Base-by-base conservation (phyloP, 192 early-diverging fungal species). In the Physocladia obscura region DNA sequence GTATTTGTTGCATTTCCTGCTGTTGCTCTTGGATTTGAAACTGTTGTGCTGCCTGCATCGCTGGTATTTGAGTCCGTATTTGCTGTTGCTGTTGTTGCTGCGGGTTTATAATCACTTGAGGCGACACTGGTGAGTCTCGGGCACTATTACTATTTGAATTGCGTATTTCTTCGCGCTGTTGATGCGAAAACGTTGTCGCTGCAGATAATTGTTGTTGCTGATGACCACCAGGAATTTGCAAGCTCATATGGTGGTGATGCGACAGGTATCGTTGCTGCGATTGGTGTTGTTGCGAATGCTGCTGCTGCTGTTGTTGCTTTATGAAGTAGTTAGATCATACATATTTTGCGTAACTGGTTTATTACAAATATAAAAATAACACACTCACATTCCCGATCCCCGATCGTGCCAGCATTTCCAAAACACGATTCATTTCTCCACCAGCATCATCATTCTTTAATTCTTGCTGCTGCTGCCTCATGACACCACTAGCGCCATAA, bases 351-450 rank as follows among this genome's bases (percentile, higher is more conserved):
- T 2, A 39, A 2, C 21, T 59, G 13, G 19, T n/a, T 0, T 22
- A 21, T 26, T 6, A 47, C 22, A 21, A 59, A 31, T 11, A 38
- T 4, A 29, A 49, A 24, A 49, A 4, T 13, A 8, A 13, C 26
- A 31, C 21, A 52, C 24, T 51, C 30, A 49, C 30, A 38, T 51
- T 38, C n/a, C n/a, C n/a, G n/a, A n/a, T n/a, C n/a, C n/a, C n/a
- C 26, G 26, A 38, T 32, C 62, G 44, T 29, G 62, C n/a, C 24
- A 65, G 22, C 62, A 65, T 65, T 32, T 65, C 62, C 62, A 65
- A 51, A 19, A 65, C 62, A n/a, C 49, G 44, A 34, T 31, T 51
- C 62, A 65, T 65, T 21, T 47, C 60, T 31, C 48, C 36, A 22
- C 19, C 44, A 27, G 24, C 40, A 15, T 47, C 60, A 21, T 0